Evolutionary conservation across 768 basidiomycete species (phyloP).

Genomic region (Strobilomyces confusus): DNA sequence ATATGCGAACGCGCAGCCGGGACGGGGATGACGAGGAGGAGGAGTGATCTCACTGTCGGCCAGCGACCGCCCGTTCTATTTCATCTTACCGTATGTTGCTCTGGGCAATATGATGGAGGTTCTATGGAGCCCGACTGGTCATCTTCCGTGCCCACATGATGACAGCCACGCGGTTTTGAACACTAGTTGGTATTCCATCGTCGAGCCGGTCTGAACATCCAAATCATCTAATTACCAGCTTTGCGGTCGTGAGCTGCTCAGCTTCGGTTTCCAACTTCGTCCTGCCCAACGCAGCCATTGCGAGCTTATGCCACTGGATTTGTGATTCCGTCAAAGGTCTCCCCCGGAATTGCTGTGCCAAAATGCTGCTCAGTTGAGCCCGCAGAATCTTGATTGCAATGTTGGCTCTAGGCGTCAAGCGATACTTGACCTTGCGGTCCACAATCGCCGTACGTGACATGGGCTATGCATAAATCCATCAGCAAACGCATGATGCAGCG

Average conservation of each 20-base stretch:
- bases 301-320: constrained; percentile 68
- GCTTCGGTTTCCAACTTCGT: constrained; percentile 36
- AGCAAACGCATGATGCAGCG: neutral
- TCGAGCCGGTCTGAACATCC: neutral
- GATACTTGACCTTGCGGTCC: constrained; percentile 83
- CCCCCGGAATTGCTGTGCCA: constrained; percentile 65
- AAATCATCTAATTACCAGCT: constrained; percentile 19
- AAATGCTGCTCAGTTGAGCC: constrained; percentile 49
- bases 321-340: constrained; percentile 58
- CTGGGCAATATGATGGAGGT: constrained; percentile 8
- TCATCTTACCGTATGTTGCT: neutral
- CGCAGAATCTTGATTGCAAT: constrained; percentile 81
- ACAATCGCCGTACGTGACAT: constrained; percentile 66
- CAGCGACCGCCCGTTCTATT: neutral
- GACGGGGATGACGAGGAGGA: constrained; percentile 57
- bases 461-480: constrained; percentile 42
- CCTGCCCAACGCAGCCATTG: constrained; percentile 57
- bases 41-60: constrained; percentile 27
- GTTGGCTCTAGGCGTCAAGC: constrained; percentile 62
- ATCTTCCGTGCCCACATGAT: neutral
- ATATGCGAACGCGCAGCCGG: constrained; percentile 27
- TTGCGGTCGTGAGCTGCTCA: constrained; percentile 9
- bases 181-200: neutral
- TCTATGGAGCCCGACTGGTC: neutral
- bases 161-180: neutral